Percentiles rank a stretch among this genome's conserved stretches.
Conservation (phyloP, 768 basidiomycete species). For the Phaeotremella fagi region DNA sequence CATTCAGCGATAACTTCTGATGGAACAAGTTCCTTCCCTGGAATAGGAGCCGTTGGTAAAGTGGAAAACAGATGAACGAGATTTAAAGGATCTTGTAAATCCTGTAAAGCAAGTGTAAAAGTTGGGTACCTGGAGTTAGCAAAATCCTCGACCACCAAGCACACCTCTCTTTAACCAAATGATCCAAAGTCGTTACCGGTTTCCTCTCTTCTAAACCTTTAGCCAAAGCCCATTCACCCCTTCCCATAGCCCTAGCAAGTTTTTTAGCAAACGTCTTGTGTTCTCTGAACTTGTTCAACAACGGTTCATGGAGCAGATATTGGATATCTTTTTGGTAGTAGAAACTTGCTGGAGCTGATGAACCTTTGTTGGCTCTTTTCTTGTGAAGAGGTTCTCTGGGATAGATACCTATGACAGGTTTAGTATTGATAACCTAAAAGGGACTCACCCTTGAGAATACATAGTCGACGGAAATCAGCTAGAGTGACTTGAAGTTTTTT, state of each 20-base stretch:
- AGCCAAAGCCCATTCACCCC: conserved; percentile 91
- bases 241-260: conserved; percentile 81
- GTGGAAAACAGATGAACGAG: conserved; percentile 90
- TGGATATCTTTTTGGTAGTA: conserved; percentile 98
- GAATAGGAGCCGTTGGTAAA: conserved; percentile 71
- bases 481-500: conserved; percentile 96
- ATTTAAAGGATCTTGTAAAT: conserved; percentile 95
- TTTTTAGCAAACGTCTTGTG: conserved; percentile 99
- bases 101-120: conserved; percentile 88
- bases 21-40: conserved; percentile 55
- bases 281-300: conserved; percentile 85
- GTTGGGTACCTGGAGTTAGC: conserved; percentile 73
- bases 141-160: conserved; percentile 21
- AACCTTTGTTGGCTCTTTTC: conserved; percentile 95
- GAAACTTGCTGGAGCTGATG: conserved; percentile 92
- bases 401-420: conserved; percentile 68
- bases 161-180: conserved; percentile 95
- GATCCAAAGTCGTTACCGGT: conserved; percentile 85
- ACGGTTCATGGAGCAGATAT: conserved; percentile 93
- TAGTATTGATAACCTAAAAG: neutral
- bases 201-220: conserved; percentile 90
- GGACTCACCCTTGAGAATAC: conserved; percentile 85
- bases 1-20: conserved; percentile 84
- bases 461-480: conserved; percentile 91
- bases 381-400: conserved; percentile 88